A percentile compares a stretch with the other conserved stretches of the same genome.
Evolutionary conservation across 2,329 filamentous ascomycete species (phyloP).

Genomic region (Fusarium bulbicola): DNA sequence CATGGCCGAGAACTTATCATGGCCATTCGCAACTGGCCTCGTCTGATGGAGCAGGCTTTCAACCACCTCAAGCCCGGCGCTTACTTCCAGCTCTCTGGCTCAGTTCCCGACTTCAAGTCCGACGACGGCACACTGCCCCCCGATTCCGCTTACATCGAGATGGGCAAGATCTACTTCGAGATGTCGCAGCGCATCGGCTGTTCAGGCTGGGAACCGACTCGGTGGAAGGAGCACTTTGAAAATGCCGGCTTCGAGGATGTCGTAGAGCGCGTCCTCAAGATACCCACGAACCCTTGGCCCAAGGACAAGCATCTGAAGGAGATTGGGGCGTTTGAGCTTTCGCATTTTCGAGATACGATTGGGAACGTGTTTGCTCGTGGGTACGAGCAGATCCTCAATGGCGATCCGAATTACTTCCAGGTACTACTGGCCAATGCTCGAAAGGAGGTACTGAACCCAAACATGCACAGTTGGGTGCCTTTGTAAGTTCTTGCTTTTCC

Average conservation of each 20-base stretch:
- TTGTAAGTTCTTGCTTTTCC: conserved; percentile 19
- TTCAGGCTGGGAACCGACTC: conserved; percentile 33
- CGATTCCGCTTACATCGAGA: conserved; percentile 34
- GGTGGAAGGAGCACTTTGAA: conserved; percentile 40
- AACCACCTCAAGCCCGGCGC: conserved; percentile 64
- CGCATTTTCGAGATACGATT: conserved; percentile 38
- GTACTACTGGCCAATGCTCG: conserved; percentile 33
- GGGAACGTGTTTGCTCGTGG: conserved; percentile 35
- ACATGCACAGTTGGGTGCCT: conserved; percentile 40
- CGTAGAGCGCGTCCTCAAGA: conserved; percentile 40
- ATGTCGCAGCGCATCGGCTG: conserved; percentile 36
- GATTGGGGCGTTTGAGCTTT: conserved; percentile 40
- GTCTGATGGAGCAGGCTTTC: conserved; percentile 59
- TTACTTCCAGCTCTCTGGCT: conserved; percentile 42
- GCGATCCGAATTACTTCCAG: conserved; percentile 36
- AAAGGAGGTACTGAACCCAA: conserved; percentile 31
- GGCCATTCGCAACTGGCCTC: conserved; percentile 62
- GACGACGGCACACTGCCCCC: conserved; percentile 42
- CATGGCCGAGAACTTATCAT: conserved; percentile 66
- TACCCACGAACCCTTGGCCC: conserved; percentile 46
- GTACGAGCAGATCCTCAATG: conserved; percentile 35
- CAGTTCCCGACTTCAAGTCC: conserved; percentile 32
- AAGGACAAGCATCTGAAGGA: conserved; percentile 43
- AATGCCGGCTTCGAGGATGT: conserved; percentile 46
- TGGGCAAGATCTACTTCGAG: conserved; percentile 36